These are phyloP conservation scores for Wilhelminamyces savonicus DNA, from an alignment of 805 yeast genomes.

Conservation along the genomic window DNA sequence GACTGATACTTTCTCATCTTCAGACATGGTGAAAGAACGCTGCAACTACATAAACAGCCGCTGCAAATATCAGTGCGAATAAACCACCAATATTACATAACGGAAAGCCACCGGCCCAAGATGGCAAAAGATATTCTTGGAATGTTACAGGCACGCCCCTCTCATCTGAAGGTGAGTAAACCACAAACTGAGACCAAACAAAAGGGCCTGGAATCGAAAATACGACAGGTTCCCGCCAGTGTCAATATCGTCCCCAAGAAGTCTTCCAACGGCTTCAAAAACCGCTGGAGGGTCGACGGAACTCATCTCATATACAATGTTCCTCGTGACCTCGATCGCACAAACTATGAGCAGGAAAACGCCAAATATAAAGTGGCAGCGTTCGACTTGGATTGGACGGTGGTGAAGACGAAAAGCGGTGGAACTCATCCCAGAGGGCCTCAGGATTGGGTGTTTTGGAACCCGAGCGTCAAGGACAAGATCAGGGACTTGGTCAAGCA, in stretches of 20 bases:
- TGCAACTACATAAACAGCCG: too few relatives aligned
- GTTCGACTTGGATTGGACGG: slow-evolving; percentile 82
- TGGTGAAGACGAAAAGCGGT: slow-evolving; percentile 63
- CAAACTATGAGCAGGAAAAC: too few relatives aligned
- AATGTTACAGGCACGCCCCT: too few relatives aligned
- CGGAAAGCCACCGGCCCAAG: too few relatives aligned
- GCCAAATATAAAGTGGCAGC: slow-evolving; percentile 45
- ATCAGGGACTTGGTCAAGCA: slow-evolving; percentile 15
- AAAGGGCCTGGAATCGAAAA: slow-evolving; percentile 1
- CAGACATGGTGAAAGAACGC: slow-evolving; percentile 8
- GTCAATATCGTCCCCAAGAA: too few relatives aligned
- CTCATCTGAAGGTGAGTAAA: too few relatives aligned
- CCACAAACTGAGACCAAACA: slow-evolving; percentile 1
- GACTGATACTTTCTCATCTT: slow-evolving; percentile 17
- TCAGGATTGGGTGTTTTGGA: slow-evolving; percentile 66
- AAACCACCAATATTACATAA: too few relatives aligned
- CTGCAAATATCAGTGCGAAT: too few relatives aligned
- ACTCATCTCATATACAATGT: slow-evolving; percentile 39
- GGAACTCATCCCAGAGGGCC: slow-evolving; percentile 49
- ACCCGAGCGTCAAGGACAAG: slow-evolving; percentile 14
- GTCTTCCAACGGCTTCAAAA: too few relatives aligned
- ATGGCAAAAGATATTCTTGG: too few relatives aligned
- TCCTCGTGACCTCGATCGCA: slow-evolving; percentile 18
- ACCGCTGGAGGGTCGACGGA: slow-evolving; percentile 27
- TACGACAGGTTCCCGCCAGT: too few relatives aligned